Evolutionary conservation across 2,329 filamentous ascomycete genomes (phyloP).

Genomic region (Aureobasidium namibiae): DNA sequence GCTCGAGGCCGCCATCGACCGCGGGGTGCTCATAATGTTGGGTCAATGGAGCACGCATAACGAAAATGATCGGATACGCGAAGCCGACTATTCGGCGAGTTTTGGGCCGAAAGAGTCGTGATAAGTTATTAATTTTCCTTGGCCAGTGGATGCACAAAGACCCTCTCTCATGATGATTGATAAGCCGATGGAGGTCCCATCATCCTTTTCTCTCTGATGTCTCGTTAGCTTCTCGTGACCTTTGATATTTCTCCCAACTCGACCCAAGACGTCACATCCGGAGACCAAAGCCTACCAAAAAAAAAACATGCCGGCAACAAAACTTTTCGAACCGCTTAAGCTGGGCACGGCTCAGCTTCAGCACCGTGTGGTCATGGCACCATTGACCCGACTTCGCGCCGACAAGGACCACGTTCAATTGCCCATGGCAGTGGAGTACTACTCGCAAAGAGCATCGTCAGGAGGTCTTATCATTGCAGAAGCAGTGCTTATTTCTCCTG

Average conservation of each 20-base stretch:
- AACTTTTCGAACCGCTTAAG: slow-evolving; percentile 34
- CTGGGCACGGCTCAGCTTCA: slow-evolving; percentile 34
- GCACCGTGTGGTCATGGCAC: slow-evolving; percentile 47
- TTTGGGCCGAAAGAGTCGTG: too few relatives aligned
- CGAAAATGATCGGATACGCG: too few relatives aligned
- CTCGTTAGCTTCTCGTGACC: too few relatives aligned
- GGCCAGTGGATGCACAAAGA: neutral
- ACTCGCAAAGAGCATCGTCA: slow-evolving; percentile 23
- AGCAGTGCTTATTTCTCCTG: slow-evolving; percentile 43
- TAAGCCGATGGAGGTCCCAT: neutral
- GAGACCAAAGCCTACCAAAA: too few relatives aligned
- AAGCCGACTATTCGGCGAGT: too few relatives aligned
- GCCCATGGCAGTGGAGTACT: slow-evolving; percentile 13
- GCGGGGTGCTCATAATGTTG: neutral
- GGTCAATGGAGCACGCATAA: too few relatives aligned
- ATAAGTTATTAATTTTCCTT: neutral
- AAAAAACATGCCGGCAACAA: slow-evolving; percentile 8
- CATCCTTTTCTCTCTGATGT: too few relatives aligned
- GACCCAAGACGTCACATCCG: neutral
- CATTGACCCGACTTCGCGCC: slow-evolving; percentile 43
- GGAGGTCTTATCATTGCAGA: slow-evolving; percentile 54
- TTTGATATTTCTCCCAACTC: neutral
- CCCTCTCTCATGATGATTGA: neutral
- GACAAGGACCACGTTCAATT: slow-evolving; percentile 40
- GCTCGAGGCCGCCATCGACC: neutral